phyloP scores from a whole-genome alignment of 2,329 filamentous ascomycete genomes.

The Aureobasidium leucospermi region DNA sequence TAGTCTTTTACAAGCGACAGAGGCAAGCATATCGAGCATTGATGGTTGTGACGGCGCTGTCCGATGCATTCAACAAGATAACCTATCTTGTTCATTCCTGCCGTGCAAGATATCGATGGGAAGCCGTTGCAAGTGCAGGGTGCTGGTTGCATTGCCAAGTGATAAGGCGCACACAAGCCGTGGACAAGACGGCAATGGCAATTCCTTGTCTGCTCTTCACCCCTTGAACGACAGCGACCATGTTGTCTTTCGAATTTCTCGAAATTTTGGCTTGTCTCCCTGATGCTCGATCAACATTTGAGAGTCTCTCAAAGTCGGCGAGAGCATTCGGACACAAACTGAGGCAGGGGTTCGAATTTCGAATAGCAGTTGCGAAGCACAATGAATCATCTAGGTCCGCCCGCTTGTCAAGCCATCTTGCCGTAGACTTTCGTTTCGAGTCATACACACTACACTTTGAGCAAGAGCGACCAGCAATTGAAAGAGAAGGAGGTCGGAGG shows the following conservation, averaged over 20 bases:
- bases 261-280: too few relatives aligned
- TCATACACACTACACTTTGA: too few relatives aligned
- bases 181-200: not conserved
- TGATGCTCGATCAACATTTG: too few relatives aligned
- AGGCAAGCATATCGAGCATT: not conserved
- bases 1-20: not conserved
- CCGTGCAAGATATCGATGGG: not conserved
- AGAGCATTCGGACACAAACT: too few relatives aligned
- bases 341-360: too few relatives aligned
- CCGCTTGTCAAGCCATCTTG: too few relatives aligned
- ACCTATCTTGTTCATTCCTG: not conserved
- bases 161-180: slow-evolving; percentile 3
- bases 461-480: not conserved
- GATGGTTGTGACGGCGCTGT: not conserved
- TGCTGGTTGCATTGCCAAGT: not conserved
- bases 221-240: not conserved
- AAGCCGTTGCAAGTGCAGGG: not conserved
- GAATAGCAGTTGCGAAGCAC: too few relatives aligned
- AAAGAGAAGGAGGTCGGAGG: not conserved
- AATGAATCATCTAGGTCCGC: too few relatives aligned
- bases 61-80: not conserved
- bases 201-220: not conserved
- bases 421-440: too few relatives aligned
- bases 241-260: too few relatives aligned
- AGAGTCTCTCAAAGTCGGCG: too few relatives aligned